Base-by-base conservation (phyloP, 2,329 filamentous ascomycete species). In the Dissoconium aciculare region DNA sequence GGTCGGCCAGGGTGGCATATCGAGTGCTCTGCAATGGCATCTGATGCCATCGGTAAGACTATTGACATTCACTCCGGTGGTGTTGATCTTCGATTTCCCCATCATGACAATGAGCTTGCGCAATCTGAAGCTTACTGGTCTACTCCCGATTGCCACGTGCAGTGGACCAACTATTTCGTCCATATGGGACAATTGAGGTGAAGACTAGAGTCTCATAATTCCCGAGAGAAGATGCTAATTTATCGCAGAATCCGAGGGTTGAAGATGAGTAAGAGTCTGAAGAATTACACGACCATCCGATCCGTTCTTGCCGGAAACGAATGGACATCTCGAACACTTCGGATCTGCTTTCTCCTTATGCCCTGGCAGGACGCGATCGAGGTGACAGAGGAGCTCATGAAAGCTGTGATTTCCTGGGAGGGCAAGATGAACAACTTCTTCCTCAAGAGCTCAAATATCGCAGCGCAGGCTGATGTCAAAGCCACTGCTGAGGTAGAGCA, bases 1-100 rank as follows among this genome's bases (percentile, higher is more conserved):
- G 85, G 85, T 4, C 67, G 87, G 26, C 87, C 87, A 1, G 87
- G 87, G 11, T 95, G 87, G 87, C 87, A 94, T 51, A 94, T 94
- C 48, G 85, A 94, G 60, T 94, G 85, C 71, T 85, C 78, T 1
- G 84, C 84, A 11, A 94, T 95, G 87, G 84, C 85, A 0, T 87
- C 80, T 2, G 80, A 85, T 40, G 69, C 83, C n/a, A 62, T 95
- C 1, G 85, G 85, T 4, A 66, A 74, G 15, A 69, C 76, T 38
- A 84, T 95, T 64, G 87, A 95, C 53, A 81, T 94, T 32, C 87
- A 94, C 55, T 91, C 82, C 13, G 85, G 87, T 15, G 87, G 87
- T 35, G 78, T 93, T 37, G 87, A 95, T 54, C 66, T 95, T 32
- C 76, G 78, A 0, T 93, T 93, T 54, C 84, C 85, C 0, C 85